A percentile compares a stretch with the other conserved stretches of the same genome.
Evolutionary conservation across 176 grass and related monocot genomes (phyloP).

Genomic region (Thalia dealbata): DNA sequence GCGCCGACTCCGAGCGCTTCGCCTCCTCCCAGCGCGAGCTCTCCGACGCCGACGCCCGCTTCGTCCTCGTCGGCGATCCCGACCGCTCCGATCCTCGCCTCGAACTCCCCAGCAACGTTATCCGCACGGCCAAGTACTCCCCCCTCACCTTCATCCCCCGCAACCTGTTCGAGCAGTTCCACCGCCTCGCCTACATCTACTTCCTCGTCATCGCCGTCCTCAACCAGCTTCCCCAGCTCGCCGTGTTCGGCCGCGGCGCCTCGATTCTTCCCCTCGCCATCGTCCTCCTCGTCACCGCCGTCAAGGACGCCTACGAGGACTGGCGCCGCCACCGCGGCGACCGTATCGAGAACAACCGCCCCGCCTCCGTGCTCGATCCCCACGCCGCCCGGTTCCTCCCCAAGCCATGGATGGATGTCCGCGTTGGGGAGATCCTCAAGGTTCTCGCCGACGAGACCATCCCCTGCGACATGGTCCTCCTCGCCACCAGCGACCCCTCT

Average conservation of each 20-base stretch:
- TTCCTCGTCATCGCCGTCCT: constrained; percentile 87
- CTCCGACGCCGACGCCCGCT: constrained; percentile 62
- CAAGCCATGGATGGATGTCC: constrained; percentile 18
- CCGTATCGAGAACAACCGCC: constrained; percentile 21
- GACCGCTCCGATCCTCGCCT: constrained; percentile 40
- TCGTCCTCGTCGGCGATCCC: constrained; percentile 48
- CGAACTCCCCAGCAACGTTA: constrained; percentile 52
- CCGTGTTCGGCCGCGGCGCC: constrained; percentile 26
- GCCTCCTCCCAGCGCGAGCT: constrained; percentile 58
- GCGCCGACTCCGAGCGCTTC: constrained; percentile 54
- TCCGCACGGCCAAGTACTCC: constrained; percentile 91
- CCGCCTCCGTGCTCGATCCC: background rate
- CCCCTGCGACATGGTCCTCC: constrained; percentile 23
- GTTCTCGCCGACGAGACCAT: constrained; percentile 16
- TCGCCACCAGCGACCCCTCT: constrained; percentile 19
- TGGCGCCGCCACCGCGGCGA: constrained; percentile 26
- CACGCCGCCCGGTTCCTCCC: background rate
- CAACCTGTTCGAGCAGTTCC: constrained; percentile 98
- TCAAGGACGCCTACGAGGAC: constrained; percentile 31
- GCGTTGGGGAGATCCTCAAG: constrained; percentile 13
- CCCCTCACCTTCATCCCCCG: constrained; percentile 76
- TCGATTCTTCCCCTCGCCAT: constrained; percentile 20
- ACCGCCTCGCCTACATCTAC: constrained; percentile 84
- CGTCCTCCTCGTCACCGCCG: constrained; percentile 27
- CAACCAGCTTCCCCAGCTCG: constrained; percentile 68